Evolutionary conservation across 805 yeast genomes (phyloP).

Genomic region (Lachancea cidri): DNA sequence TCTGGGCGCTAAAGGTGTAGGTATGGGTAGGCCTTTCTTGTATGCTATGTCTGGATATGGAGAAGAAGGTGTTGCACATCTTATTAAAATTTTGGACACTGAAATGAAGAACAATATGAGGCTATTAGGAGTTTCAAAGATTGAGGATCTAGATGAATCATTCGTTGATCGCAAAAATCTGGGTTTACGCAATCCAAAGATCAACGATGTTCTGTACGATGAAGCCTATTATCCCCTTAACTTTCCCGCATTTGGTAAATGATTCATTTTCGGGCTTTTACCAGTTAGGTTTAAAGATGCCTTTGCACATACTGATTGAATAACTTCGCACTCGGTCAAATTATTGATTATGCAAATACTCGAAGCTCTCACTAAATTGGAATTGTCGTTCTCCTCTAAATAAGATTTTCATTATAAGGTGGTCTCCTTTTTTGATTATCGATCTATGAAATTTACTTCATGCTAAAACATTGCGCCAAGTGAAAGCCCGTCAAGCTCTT

Average conservation of each 20-base stretch:
- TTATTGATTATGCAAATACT: no score
- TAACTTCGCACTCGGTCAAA: no score
- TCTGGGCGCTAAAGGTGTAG: constrained; percentile 71
- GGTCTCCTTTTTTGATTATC: no score
- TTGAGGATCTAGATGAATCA: constrained; percentile 42
- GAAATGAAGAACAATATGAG: constrained; percentile 65
- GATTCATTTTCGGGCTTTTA: neutral
- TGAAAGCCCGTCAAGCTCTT: no score
- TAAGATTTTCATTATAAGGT: no score
- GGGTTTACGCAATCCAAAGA: constrained; percentile 35
- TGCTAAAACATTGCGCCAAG: no score
- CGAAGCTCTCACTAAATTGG: no score
- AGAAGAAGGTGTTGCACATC: constrained; percentile 62
- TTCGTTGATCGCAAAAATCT: constrained; percentile 33
- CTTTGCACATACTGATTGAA: no score
- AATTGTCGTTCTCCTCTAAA: no score
- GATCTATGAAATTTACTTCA: no score
- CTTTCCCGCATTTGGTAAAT: constrained; percentile 3
- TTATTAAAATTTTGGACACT: constrained; percentile 54
- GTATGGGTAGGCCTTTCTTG: constrained; percentile 70
- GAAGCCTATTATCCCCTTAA: constrained; percentile 14
- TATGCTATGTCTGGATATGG: constrained; percentile 81
- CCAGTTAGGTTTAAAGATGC: neutral
- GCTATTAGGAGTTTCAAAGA: constrained; percentile 51
- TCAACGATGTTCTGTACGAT: constrained; percentile 24